Base-by-base conservation (phyloP, 1,284 basidiomycete genomes). In the Rhodotorula sp. region DNA sequence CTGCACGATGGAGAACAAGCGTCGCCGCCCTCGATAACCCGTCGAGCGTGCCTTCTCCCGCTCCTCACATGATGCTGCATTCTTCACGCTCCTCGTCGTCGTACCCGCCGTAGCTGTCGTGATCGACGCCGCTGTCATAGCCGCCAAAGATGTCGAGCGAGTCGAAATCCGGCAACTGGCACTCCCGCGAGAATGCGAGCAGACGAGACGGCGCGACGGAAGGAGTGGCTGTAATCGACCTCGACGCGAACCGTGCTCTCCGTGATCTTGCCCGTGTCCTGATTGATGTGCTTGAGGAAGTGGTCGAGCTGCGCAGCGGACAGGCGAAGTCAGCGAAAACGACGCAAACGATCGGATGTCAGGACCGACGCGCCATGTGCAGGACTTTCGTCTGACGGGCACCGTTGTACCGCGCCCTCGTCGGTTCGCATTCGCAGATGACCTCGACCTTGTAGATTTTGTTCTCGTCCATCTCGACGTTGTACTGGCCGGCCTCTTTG, bases 31-130 rank as follows among this genome's bases (percentile, higher is more conserved):
- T 9, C 10, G 40, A 18, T 4, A 46, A 15, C 20, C 22, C 16
- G 5, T 10, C 24, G 3, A 26, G 24, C 24, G 15, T 15, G 16
- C 24, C 24, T 5, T 9, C n/a, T 26, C 15, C 37, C n/a, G 22
- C 34, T 5, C 11, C 28, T 40, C n/a, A 63, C 62, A 63, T 63
- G 28, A 63, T 16, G 46, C 18, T n/a, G 54, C 62, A 63, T 4
- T 56, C 62, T 7, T 37, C 62, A n/a, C 62, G n/a, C 4, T 13
- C 18, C 15, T n/a, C 20, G 44, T 48, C 28, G 16, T 34, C 30
- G 24, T 59, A 30, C 26, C 26, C 8, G 9, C 28, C 58, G 46
- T 37, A 15, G 46, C 30, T 46, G 44, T 55, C 31, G 53, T 37
- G 37, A 10, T 34, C 34, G 30, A 22, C 24, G 15, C 37, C 55